Percentiles rank a stretch among this genome's conserved stretches.
phyloP scores from a whole-genome alignment of 306 rosid species.

The Pterocarpus macrocarpus region DNA sequence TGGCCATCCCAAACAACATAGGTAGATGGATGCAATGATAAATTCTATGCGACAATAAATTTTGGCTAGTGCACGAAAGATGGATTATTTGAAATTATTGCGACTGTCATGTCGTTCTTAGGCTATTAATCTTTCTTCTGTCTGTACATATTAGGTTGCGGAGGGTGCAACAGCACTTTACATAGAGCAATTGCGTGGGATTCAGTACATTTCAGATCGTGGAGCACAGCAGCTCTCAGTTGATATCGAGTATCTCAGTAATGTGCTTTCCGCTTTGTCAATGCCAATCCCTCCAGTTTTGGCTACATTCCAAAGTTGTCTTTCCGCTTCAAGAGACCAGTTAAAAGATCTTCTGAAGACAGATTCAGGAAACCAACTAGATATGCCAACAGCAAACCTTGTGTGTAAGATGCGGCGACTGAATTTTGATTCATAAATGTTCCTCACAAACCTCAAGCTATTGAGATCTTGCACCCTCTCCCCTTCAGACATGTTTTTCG shows the following conservation, averaged over 20 bases:
- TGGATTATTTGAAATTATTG: constrained; percentile 6
- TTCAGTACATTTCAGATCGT: constrained; percentile 85
- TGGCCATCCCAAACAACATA: background rate
- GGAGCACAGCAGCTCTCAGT: constrained; percentile 94
- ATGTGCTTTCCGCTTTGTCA: constrained; percentile 91
- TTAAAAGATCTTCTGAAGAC: constrained; percentile 76
- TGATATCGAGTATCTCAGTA: constrained; percentile 91
- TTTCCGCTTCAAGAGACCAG: constrained; percentile 80
- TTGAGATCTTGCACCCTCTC: constrained; percentile 20
- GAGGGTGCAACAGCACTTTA: constrained; percentile 98
- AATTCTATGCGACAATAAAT: background rate
- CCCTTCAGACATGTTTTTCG: constrained; percentile 16
- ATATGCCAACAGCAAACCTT: constrained; percentile 90
- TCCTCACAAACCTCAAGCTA: constrained; percentile 26
- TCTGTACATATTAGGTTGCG: constrained; percentile 70
- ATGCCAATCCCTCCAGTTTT: constrained; percentile 88
- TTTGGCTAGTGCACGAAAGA: background rate
- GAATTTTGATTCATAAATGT: constrained; percentile 53
- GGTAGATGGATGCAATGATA: background rate
- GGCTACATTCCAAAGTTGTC: constrained; percentile 80
- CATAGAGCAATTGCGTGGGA: constrained; percentile 90
- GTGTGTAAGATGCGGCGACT: constrained; percentile 90
- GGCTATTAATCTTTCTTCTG: background rate
- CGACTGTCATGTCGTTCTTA: background rate
- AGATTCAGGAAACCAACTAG: constrained; percentile 79